A percentile compares a stretch with the other conserved stretches of the same genome.
Conservation (phyloP, 306 rosid genomes). For the Trifolium dubium region DNA sequence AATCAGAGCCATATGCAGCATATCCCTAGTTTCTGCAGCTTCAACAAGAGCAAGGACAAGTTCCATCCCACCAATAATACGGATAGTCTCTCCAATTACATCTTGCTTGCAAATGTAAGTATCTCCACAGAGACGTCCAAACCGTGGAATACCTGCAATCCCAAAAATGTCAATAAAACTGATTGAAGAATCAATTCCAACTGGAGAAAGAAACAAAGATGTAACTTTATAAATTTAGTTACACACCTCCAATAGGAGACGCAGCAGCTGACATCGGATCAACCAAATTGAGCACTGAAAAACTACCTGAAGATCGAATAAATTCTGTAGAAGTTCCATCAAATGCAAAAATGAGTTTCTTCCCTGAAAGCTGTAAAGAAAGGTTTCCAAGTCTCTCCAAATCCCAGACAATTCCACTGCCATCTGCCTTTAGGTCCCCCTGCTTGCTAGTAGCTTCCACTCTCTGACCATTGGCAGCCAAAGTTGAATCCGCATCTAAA, state of each 20-base stretch:
- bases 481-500: conserved; percentile 74
- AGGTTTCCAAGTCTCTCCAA: conserved; percentile 93
- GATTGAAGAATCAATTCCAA: conserved; percentile 29
- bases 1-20: conserved; percentile 94
- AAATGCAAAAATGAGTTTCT: conserved; percentile 95
- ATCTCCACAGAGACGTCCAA: conserved; percentile 97
- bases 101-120: conserved; percentile 79
- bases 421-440: conserved; percentile 83
- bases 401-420: conserved; percentile 99
- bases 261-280: conserved; percentile 99
- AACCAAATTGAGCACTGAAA: conserved; percentile 93
- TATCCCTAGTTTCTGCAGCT: conserved; percentile 95
- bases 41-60: conserved; percentile 92
- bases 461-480: conserved; percentile 76
- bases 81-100: conserved; percentile 86
- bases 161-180: conserved; percentile 37
- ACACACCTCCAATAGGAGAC: conserved; percentile 99
- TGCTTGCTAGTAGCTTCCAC: conserved; percentile 68
- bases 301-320: conserved; percentile 72
- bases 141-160: conserved; percentile 92
- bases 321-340: conserved; percentile 91
- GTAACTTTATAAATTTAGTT: conserved; percentile 42
- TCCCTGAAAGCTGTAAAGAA: conserved; percentile 91
- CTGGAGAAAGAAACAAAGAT: conserved; percentile 27
- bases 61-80: conserved; percentile 89